These are phyloP conservation scores for Myxozyma nipponensis DNA, from an alignment of 805 yeast species.

Conservation along the genomic window DNA sequence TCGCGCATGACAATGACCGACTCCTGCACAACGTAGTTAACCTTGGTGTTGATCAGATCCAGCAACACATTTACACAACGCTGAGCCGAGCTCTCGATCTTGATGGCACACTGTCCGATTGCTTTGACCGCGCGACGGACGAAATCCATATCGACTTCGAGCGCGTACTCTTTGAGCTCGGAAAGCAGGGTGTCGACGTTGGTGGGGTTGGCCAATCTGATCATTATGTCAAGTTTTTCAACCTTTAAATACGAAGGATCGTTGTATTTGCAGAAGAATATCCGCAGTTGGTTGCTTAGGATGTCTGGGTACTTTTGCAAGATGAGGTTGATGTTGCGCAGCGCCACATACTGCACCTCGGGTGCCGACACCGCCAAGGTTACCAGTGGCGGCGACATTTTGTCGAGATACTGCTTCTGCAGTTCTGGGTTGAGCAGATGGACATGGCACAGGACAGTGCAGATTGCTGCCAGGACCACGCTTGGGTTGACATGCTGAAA, in stretches of 20 bases:
- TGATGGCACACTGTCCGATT: slow-evolving; percentile 83
- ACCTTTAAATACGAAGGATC: slow-evolving; percentile 93
- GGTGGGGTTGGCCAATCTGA: slow-evolving; percentile 62
- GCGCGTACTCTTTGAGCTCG: slow-evolving; percentile 74
- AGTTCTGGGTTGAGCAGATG: slow-evolving; percentile 41
- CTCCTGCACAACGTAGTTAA: slow-evolving; percentile 77
- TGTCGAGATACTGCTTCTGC: slow-evolving; percentile 30
- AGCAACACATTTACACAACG: slow-evolving; percentile 66
- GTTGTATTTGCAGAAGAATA: slow-evolving; percentile 83
- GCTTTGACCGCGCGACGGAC: slow-evolving; percentile 86
- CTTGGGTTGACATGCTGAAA: slow-evolving; percentile 96
- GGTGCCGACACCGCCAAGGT: slow-evolving; percentile 85
- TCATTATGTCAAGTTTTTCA: slow-evolving; percentile 86
- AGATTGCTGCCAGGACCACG: slow-evolving; percentile 81
- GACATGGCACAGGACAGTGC: slow-evolving; percentile 69
- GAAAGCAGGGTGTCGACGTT: slow-evolving; percentile 62
- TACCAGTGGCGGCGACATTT: slow-evolving; percentile 43
- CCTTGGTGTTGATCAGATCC: slow-evolving; percentile 61
- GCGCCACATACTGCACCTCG: slow-evolving; percentile 90
- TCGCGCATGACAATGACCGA: slow-evolving; percentile 63
- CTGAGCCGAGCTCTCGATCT: slow-evolving; percentile 58
- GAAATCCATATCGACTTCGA: slow-evolving; percentile 85
- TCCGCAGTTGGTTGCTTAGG: slow-evolving; percentile 73
- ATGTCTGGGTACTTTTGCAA: slow-evolving; percentile 83
- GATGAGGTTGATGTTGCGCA: slow-evolving; percentile 84